A percentile compares a stretch with the other conserved stretches of the same genome.
Evolutionary conservation across 176 grass and related monocot species (phyloP).

Genomic region (Lolium multiflorum): DNA sequence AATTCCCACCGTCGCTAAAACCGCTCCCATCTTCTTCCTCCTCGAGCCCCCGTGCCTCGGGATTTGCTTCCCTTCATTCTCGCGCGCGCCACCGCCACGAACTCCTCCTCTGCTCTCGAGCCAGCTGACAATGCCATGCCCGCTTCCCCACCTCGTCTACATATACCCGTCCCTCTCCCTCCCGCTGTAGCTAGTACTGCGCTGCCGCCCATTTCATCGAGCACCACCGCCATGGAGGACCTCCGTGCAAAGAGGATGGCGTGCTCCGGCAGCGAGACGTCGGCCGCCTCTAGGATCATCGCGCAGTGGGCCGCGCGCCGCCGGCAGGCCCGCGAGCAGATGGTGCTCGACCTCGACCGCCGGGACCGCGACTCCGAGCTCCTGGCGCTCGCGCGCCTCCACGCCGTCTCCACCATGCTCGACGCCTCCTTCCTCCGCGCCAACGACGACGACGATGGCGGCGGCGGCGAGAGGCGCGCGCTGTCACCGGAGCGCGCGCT

Average conservation of each 20-base stretch:
- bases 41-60: constrained; percentile 14
- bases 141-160: neutral
- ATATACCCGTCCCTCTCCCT: constrained; percentile 17
- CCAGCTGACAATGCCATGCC: constrained; percentile 19
- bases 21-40: constrained; percentile 7
- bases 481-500: constrained; percentile 65
- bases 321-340: constrained; percentile 78
- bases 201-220: neutral
- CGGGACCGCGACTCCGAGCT: constrained; percentile 91
- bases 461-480: constrained; percentile 20
- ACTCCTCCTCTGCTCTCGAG: constrained; percentile 28
- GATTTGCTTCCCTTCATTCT: constrained; percentile 3
- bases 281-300: constrained; percentile 66
- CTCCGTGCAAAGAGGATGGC: constrained; percentile 32
- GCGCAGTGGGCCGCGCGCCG: constrained; percentile 70
- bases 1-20: neutral
- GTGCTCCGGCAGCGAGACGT: constrained; percentile 45
- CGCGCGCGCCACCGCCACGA: neutral
- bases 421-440: constrained; percentile 70
- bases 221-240: constrained; percentile 34
- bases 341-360: constrained; percentile 77
- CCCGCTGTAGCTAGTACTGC: constrained; percentile 14
- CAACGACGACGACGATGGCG: neutral
- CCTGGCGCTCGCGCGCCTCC: constrained; percentile 81
- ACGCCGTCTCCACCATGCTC: constrained; percentile 95